phyloP scores from a whole-genome alignment of 2,329 filamentous ascomycete genomes.

The Penicillium verrucosum region DNA sequence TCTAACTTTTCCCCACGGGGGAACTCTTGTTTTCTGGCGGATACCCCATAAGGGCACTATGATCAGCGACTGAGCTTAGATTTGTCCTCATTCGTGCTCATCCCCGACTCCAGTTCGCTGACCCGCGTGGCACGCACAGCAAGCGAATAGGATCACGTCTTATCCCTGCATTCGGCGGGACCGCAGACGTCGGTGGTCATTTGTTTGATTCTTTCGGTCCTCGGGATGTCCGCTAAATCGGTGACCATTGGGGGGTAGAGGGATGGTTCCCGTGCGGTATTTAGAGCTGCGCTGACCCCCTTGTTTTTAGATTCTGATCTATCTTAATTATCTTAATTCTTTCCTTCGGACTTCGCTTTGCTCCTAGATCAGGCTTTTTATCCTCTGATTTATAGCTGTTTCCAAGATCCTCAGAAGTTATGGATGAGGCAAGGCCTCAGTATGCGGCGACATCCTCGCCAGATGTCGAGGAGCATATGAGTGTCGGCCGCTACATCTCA shows the following conservation, averaged over 20 bases:
- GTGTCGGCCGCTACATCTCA: conserved; percentile 48
- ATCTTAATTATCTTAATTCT: neutral
- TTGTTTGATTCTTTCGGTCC: neutral
- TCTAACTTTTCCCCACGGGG: neutral
- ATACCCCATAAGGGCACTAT: neutral
- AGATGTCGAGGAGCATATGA: conserved; percentile 25
- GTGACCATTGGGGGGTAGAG: neutral
- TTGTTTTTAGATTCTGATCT: neutral
- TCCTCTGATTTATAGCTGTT: neutral
- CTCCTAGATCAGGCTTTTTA: neutral
- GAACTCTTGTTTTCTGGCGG: neutral
- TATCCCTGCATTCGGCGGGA: neutral
- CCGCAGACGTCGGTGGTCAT: neutral
- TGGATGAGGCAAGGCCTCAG: conserved; percentile 12
- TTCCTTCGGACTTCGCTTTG: neutral
- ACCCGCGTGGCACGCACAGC: neutral
- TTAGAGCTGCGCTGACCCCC: neutral
- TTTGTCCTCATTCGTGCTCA: conserved; percentile 5
- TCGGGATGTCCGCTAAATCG: neutral
- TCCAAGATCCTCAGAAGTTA: neutral
- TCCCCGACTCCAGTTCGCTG: neutral
- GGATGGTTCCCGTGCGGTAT: neutral
- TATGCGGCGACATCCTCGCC: conserved; percentile 10
- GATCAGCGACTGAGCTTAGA: conserved; percentile 11
- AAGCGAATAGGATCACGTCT: conserved; percentile 6